Percentiles rank a stretch among this genome's conserved stretches.
Evolutionary conservation across 495 filamentous ascomycete genomes (phyloP).

Genomic region (Cudoniella acicularis): DNA sequence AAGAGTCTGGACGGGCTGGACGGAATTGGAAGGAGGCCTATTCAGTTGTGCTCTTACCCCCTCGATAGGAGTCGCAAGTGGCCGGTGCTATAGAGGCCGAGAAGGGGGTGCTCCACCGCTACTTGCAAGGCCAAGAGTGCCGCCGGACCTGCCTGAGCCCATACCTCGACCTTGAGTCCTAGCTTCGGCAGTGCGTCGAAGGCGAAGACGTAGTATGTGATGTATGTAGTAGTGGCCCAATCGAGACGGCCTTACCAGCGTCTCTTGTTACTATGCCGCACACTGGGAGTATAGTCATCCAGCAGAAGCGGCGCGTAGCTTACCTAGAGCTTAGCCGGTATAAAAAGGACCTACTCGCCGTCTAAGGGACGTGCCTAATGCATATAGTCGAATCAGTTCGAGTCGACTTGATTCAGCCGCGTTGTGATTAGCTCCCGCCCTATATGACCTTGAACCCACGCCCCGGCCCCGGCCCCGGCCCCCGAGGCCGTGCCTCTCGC

Average conservation of each 20-base stretch:
- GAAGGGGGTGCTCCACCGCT: neutral
- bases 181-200: neutral
- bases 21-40: neutral
- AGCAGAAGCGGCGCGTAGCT: neutral
- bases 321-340: neutral
- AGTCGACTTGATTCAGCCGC: neutral
- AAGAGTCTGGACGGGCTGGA: neutral
- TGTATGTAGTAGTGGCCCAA: neutral
- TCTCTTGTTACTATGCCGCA: neutral
- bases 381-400: neutral
- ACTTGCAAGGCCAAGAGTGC: neutral
- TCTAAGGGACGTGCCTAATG: neutral
- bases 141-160: neutral
- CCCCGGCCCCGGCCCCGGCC: no score
- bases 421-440: neutral
- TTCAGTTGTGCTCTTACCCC: neutral
- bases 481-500: neutral
- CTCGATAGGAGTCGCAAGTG: neutral
- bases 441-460: neutral
- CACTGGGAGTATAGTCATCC: neutral
- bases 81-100: neutral
- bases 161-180: neutral
- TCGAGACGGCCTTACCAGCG: neutral
- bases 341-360: neutral
- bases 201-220: neutral